Evolutionary conservation across 2,329 filamentous ascomycete genomes (phyloP).

Genomic region (Fusarium chlamydosporum): DNA sequence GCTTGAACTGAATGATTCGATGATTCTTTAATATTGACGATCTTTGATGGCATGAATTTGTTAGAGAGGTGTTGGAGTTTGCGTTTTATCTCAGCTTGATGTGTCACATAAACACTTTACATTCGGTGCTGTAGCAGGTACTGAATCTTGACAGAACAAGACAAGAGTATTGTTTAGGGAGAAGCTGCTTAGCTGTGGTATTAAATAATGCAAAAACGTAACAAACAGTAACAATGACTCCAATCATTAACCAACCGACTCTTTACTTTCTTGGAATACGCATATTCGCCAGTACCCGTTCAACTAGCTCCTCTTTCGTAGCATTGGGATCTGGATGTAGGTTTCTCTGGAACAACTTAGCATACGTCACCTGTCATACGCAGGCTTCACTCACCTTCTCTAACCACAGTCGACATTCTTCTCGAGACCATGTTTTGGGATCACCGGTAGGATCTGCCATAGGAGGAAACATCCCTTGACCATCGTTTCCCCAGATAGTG

Average conservation of each 20-base stretch:
- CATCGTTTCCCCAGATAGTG: constrained; percentile 79
- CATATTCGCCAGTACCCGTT: constrained; percentile 64
- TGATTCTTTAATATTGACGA: constrained; percentile 27
- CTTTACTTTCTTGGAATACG: constrained; percentile 56
- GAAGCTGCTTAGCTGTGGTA: constrained; percentile 20
- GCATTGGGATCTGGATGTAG: constrained; percentile 61
- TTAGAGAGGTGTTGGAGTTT: not conserved
- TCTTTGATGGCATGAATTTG: constrained; percentile 2
- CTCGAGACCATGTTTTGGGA: constrained; percentile 78
- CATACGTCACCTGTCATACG: not conserved
- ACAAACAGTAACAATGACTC: constrained; percentile 6
- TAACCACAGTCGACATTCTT: constrained; percentile 86
- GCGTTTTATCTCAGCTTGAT: not conserved
- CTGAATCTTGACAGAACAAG: not conserved
- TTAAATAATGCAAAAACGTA: constrained; percentile 16
- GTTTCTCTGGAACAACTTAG: constrained; percentile 57
- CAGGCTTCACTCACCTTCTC: constrained; percentile 70
- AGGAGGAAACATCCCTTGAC: constrained; percentile 81
- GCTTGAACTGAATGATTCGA: constrained; percentile 22
- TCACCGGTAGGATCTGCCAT: constrained; percentile 83
- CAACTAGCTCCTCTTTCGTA: constrained; percentile 63
- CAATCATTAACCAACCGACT: not conserved
- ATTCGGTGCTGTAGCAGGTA: not conserved
- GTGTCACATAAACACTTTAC: not conserved
- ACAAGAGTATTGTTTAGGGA: constrained; percentile 5